These are phyloP conservation scores for Linum trigynum DNA, from an alignment of 345 rosid genomes.

Conservation along the genomic window DNA sequence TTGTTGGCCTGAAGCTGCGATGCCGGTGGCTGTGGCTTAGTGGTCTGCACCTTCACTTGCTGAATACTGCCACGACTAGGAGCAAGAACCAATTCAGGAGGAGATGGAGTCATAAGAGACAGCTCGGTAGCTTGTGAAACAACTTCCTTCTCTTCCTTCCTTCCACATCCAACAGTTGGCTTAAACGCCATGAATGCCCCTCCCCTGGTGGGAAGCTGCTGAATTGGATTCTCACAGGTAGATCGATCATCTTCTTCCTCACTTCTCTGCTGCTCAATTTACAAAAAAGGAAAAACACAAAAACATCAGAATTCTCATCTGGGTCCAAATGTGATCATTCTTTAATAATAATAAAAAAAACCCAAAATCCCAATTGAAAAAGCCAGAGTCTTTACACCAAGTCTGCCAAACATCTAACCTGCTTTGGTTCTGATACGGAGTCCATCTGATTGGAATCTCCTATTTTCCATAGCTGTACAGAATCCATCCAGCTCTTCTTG, in stretches of 20 bases:
- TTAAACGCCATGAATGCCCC: too few species aligned
- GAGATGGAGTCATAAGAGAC: conserved; percentile 29
- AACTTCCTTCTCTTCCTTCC: conserved; percentile 26
- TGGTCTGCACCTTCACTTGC: background rate
- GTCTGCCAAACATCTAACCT: too few species aligned
- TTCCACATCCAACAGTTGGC: conserved; percentile 3
- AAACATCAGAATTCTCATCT: too few species aligned
- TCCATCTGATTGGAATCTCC: background rate
- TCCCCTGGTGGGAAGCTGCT: background rate
- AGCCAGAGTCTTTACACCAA: background rate
- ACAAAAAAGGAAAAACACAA: background rate
- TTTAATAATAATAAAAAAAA: too few species aligned
- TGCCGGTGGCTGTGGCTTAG: background rate
- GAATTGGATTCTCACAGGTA: conserved; percentile 29
- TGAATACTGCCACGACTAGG: background rate
- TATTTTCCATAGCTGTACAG: conserved; percentile 52
- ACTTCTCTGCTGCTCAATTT: conserved; percentile 20
- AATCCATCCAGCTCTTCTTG: conserved; percentile 57
- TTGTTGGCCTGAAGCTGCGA: background rate
- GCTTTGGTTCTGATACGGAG: background rate
- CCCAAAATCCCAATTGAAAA: too few species aligned
- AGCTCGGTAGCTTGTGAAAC: conserved; percentile 28
- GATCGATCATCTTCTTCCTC: conserved; percentile 36
- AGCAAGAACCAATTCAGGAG: conserved; percentile 5
- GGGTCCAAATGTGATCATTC: too few species aligned